These are phyloP conservation scores for Cladosporium velox DNA, from an alignment of 2,329 filamentous ascomycete species.

Conservation along the genomic window DNA sequence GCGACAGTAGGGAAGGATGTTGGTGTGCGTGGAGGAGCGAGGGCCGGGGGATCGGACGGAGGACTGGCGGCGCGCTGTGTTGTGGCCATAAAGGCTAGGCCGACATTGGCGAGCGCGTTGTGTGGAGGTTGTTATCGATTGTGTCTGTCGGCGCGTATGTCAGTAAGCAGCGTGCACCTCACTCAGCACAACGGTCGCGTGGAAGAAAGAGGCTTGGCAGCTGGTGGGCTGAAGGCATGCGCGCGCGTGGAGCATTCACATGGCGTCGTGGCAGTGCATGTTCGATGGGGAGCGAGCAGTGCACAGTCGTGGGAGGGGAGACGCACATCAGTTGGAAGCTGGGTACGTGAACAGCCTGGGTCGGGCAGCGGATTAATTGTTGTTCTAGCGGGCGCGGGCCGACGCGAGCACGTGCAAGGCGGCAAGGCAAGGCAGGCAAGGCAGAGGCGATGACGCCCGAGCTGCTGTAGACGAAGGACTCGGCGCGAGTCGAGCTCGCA, in stretches of 20 bases:
- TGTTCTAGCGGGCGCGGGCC: no score
- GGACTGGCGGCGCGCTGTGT: constrained; percentile 48
- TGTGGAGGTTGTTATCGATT: constrained; percentile 5
- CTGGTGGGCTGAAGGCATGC: constrained; percentile 4
- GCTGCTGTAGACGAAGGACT: neutral
- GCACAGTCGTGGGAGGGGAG: neutral
- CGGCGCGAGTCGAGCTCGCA: neutral
- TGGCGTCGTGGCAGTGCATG: constrained; percentile 12
- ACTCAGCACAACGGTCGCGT: constrained; percentile 3
- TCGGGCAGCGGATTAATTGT: neutral
- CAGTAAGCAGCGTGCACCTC: constrained; percentile 17
- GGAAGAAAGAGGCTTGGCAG: constrained; percentile 15
- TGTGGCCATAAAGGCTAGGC: constrained; percentile 44
- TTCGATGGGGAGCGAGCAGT: neutral
- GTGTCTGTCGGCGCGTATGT: constrained; percentile 11
- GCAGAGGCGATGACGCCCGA: neutral
- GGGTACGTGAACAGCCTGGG: neutral
- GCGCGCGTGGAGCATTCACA: constrained; percentile 12
- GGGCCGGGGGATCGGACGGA: constrained; percentile 42
- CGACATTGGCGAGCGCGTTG: constrained; percentile 23
- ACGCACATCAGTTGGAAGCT: constrained; percentile 8
- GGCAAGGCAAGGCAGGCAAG: neutral
- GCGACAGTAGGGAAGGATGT: constrained; percentile 37
- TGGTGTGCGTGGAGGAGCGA: constrained; percentile 44
- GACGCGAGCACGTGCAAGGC: neutral